These are phyloP conservation scores for Scutellaria baicalensis DNA, from an alignment of 257 asterid genomes.

Conservation along the genomic window DNA sequence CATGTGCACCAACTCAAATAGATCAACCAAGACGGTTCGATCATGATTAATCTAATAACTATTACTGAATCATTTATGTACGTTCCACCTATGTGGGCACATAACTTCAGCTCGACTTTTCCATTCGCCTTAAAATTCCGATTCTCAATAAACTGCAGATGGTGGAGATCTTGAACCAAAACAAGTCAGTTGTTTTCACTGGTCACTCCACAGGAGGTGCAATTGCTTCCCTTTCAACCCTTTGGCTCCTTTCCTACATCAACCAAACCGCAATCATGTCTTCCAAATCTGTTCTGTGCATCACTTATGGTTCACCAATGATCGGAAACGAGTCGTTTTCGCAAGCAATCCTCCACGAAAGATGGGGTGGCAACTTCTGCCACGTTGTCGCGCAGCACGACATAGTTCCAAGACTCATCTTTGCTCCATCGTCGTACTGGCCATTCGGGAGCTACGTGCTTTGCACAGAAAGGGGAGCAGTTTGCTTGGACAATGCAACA, in stretches of 20 bases:
- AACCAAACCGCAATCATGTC: conserved; percentile 32
- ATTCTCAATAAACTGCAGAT: conserved; percentile 37
- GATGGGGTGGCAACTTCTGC: conserved; percentile 79
- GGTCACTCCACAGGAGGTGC: conserved; percentile 89
- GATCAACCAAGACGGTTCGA: too few relatives aligned
- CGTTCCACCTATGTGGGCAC: too few relatives aligned
- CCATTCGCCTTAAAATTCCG: too few relatives aligned
- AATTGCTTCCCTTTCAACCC: conserved; percentile 67
- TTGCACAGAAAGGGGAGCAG: conserved; percentile 59
- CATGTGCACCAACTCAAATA: too few relatives aligned
- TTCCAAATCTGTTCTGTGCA: conserved; percentile 44
- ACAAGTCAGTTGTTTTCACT: conserved; percentile 62
- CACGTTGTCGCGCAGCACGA: conserved; percentile 69
- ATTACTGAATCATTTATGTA: too few relatives aligned
- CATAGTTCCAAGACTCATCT: conserved; percentile 65
- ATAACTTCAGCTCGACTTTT: too few relatives aligned
- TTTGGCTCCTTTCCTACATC: conserved; percentile 55
- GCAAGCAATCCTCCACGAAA: conserved; percentile 55
- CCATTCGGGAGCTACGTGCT: conserved; percentile 86
- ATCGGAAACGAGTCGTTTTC: conserved; percentile 67
- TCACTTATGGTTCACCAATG: conserved; percentile 78
- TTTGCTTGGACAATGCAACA: conserved; percentile 54
- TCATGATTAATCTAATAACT: too few relatives aligned
- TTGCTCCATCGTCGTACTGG: conserved; percentile 49
- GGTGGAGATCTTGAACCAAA: conserved; percentile 36